These are phyloP conservation scores for Penicillium cosmopolitanum DNA, from an alignment of 495 filamentous ascomycete species.

Conservation along the genomic window DNA sequence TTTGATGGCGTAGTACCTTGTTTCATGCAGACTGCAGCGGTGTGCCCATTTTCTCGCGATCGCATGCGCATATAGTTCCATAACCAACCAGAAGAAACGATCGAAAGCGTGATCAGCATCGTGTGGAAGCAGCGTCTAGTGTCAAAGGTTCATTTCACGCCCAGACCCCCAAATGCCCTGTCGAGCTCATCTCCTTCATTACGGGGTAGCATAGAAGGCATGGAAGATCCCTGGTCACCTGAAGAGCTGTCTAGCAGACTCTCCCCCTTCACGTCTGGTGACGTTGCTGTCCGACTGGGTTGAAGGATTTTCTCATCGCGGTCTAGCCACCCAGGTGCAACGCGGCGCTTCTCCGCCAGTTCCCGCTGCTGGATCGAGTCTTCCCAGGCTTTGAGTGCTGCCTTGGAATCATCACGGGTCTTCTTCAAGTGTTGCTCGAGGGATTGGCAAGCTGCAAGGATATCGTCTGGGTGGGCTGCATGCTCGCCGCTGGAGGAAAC, in stretches of 20 bases:
- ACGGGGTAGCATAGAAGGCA: conserved; percentile 54
- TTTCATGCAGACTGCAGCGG: too few species aligned
- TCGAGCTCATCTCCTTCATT: conserved; percentile 81
- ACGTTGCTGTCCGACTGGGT: conserved; percentile 49
- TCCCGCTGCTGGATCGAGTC: conserved; percentile 72
- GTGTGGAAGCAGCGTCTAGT: background rate
- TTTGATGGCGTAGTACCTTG: too few species aligned
- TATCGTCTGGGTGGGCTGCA: conserved; percentile 78
- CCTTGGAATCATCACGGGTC: conserved; percentile 63
- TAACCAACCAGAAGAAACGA: too few species aligned
- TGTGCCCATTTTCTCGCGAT: too few species aligned
- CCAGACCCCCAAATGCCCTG: conserved; percentile 80
- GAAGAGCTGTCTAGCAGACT: conserved; percentile 53
- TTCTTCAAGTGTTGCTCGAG: conserved; percentile 74
- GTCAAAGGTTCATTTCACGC: conserved; percentile 41
- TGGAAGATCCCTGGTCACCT: conserved; percentile 41
- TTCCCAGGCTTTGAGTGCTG: conserved; percentile 70
- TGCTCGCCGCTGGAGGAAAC: conserved; percentile 71
- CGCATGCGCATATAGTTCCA: too few species aligned
- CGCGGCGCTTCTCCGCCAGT: conserved; percentile 85
- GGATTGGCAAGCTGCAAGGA: conserved; percentile 76
- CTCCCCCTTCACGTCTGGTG: conserved; percentile 18
- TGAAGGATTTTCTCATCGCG: conserved; percentile 82
- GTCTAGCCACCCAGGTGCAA: conserved; percentile 95
- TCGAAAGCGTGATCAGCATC: too few species aligned